Conservation (phyloP, 768 basidiomycete species). For the Boletellus ananas region DNA sequence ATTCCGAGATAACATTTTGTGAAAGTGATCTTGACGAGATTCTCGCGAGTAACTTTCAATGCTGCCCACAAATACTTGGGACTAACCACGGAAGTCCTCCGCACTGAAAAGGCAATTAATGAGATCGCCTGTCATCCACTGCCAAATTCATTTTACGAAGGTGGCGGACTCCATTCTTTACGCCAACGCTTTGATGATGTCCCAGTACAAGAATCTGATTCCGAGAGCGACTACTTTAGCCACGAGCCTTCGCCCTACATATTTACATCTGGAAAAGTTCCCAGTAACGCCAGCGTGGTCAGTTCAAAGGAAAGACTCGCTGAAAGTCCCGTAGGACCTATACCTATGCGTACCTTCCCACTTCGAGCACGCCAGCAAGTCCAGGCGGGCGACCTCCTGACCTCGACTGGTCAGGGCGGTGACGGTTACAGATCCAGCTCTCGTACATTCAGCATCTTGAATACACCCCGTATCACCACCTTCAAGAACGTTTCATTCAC, state of each 20-base stretch:
- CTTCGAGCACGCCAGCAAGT: slow-evolving; percentile 46
- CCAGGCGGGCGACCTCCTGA: slow-evolving; percentile 75
- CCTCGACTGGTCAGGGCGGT: slow-evolving; percentile 46
- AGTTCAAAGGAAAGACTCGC: slow-evolving; percentile 23
- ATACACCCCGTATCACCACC: slow-evolving; percentile 43
- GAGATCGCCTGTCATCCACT: slow-evolving; percentile 95
- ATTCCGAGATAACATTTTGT: slow-evolving; percentile 10
- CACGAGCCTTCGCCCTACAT: slow-evolving; percentile 15
- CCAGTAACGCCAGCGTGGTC: slow-evolving; percentile 9
- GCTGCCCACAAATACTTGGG: slow-evolving; percentile 97
- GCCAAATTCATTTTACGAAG: slow-evolving; percentile 86
- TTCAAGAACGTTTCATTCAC: slow-evolving; percentile 25
- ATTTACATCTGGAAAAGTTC: slow-evolving; percentile 20
- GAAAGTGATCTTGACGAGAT: slow-evolving; percentile 88
- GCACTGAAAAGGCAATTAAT: slow-evolving; percentile 96
- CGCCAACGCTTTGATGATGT: slow-evolving; percentile 84
- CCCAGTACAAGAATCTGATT: slow-evolving; percentile 40
- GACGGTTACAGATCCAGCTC: slow-evolving; percentile 45
- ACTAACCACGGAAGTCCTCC: slow-evolving; percentile 88
- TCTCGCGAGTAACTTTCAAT: slow-evolving; percentile 95
- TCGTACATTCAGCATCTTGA: slow-evolving; percentile 48
- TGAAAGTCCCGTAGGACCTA: slow-evolving; percentile 20
- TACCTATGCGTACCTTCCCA: slow-evolving; percentile 22
- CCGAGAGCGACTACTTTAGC: slow-evolving; percentile 58
- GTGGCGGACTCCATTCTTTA: slow-evolving; percentile 84